phyloP scores from a whole-genome alignment of 2,329 filamentous ascomycete genomes.

The Pseudonectria foliicola region DNA sequence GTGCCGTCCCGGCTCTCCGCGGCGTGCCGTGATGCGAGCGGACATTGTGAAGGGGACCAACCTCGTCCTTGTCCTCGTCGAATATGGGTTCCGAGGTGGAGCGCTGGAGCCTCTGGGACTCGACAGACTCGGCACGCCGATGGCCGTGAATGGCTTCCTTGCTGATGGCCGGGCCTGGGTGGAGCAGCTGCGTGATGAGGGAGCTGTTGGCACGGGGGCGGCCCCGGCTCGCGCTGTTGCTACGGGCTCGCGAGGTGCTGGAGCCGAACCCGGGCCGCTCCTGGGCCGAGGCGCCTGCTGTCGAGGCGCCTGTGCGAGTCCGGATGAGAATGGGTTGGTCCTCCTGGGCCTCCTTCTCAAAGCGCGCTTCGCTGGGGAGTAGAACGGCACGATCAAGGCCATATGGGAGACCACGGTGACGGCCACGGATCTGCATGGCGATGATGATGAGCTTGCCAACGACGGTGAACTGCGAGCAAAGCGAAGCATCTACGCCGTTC shows the following conservation, averaged over 20 bases:
- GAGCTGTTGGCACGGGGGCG: constrained; percentile 33
- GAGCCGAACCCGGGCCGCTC: constrained; percentile 9
- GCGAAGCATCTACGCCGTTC: constrained; percentile 64
- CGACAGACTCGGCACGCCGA: constrained; percentile 22
- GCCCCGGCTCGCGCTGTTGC: constrained; percentile 32
- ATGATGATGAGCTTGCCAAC: constrained; percentile 65
- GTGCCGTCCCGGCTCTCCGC: constrained; percentile 20
- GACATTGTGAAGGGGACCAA: constrained; percentile 19
- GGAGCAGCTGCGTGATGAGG: constrained; percentile 39
- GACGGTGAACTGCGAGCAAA: constrained; percentile 72
- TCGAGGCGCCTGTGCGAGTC: constrained; percentile 29
- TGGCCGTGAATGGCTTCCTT: constrained; percentile 22
- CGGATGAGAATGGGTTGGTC: constrained; percentile 33
- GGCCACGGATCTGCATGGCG: constrained; percentile 62
- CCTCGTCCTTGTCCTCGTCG: constrained; percentile 21
- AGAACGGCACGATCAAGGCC: constrained; percentile 56
- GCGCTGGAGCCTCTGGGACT: constrained; percentile 16
- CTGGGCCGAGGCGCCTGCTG: constrained; percentile 22
- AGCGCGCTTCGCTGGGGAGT: constrained; percentile 49
- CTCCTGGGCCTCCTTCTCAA: constrained; percentile 45
- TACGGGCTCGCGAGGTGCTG: constrained; percentile 21
- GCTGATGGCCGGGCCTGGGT: constrained; percentile 38
- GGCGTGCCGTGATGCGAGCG: constrained; percentile 19
- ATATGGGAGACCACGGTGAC: constrained; percentile 62
- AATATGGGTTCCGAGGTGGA: constrained; percentile 20